These are phyloP conservation scores for Ichthyophthirius multifiliis DNA, from an alignment of 169 alveolate genomes.

Conservation along the genomic window DNA sequence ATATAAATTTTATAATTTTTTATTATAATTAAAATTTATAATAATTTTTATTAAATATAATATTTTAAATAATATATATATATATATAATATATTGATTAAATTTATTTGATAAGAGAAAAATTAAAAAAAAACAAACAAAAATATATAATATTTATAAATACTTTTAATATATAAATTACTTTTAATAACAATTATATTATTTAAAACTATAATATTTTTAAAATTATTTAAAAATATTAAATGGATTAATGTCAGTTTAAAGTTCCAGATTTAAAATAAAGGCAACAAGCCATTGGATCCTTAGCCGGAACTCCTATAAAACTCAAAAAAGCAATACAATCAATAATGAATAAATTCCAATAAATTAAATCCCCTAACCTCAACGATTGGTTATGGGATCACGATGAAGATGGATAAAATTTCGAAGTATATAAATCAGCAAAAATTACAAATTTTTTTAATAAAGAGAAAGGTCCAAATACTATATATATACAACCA, in stretches of 20 bases:
- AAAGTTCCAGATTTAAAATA: constrained; percentile 39
- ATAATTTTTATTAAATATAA: no score
- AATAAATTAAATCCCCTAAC: background rate
- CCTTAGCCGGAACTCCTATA: background rate
- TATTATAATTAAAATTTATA: no score
- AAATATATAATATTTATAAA: no score
- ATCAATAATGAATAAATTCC: background rate
- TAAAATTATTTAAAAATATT: no score
- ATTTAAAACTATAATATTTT: no score
- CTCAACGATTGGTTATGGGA: background rate
- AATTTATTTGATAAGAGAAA: no score
- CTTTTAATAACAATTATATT: no score
- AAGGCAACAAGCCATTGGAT: constrained; percentile 47
- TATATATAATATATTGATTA: no score
- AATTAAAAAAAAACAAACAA: no score
- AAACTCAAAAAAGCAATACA: background rate
- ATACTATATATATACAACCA: constrained; percentile 37
- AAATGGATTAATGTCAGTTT: background rate
- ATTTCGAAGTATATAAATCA: background rate
- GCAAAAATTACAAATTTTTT: background rate
- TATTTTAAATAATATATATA: no score
- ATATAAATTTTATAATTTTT: no score
- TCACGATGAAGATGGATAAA: background rate
- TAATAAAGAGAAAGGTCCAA: background rate
- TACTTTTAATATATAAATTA: no score